A percentile compares a stretch with the other conserved stretches of the same genome.
Evolutionary conservation across 306 rosid genomes (phyloP).

Genomic region (Quercus aquifolioides): DNA sequence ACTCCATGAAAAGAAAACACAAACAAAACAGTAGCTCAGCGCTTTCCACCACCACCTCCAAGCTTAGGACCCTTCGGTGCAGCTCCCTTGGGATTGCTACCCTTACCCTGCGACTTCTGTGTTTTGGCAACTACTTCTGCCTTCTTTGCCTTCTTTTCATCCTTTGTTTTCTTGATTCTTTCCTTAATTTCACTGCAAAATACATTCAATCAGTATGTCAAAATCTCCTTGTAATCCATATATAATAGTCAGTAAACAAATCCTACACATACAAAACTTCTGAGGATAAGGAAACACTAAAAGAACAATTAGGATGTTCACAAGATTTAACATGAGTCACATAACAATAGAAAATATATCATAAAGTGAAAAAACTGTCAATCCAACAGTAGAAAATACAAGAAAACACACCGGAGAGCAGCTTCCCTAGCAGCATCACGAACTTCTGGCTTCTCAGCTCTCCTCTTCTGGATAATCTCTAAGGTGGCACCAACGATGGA

Average conservation of each 20-base stretch:
- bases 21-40: slow-evolving; percentile 35
- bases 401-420: slow-evolving; percentile 55
- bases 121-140: slow-evolving; percentile 67
- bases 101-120: slow-evolving; percentile 55
- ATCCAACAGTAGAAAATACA: background rate
- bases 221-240: background rate
- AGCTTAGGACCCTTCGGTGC: slow-evolving; percentile 77
- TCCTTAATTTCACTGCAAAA: slow-evolving; percentile 75
- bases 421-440: slow-evolving; percentile 87
- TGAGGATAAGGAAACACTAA: background rate
- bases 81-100: slow-evolving; percentile 54
- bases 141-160: slow-evolving; percentile 87
- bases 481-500: slow-evolving; percentile 66
- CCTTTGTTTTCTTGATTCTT: slow-evolving; percentile 83
- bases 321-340: too few species aligned
- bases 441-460: slow-evolving; percentile 68
- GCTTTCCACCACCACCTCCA: slow-evolving; percentile 92
- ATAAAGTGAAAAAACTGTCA: background rate
- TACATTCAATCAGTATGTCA: background rate
- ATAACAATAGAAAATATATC: background rate
- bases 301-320: background rate
- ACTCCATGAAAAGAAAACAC: slow-evolving; percentile 8
- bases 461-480: slow-evolving; percentile 68
- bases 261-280: background rate
- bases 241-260: background rate